Evolutionary conservation across 169 alveolate genomes (phyloP), one percentile per base, ranked within the genome.

Genomic region (Plasmodium ovale): DNA sequence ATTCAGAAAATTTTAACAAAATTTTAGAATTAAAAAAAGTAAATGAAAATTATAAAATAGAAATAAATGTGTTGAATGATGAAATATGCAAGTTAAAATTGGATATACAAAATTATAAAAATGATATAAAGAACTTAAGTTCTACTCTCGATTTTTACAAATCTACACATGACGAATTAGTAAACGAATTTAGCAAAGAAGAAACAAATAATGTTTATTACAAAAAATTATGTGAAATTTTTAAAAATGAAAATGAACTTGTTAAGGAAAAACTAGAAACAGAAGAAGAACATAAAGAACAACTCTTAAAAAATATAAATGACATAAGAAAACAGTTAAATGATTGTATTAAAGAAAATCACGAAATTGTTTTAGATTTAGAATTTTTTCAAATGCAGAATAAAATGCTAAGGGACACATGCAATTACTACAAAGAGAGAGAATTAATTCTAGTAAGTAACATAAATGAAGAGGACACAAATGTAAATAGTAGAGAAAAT

Each of bases 131-230:
- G 33, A 79, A 62, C 39, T 47, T 79, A 2, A 79, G 58, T 42
- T 65, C 89, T 10, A 79, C 84, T 39, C 74, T 79, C 3, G 89
- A 79, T 31, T 79, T 79, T 79, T 79, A 79, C 59, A 79, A 79
- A 79, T 79, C 89, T 19, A 79, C 82, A 33, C 89, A 79, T 56
- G 89, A 79, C 29, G 89, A 79, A 64, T 65, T 79, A 49, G 70
- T 79, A 27, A 79, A 79, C 16, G 89, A 79, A 79, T 79, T 64
- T 23, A 67, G 82, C 29, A 79, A 62, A 42, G 89, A 79, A 53
- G 89, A 79, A 79, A 64, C 60, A 25, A 64, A 68, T 64, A 79
- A 79, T 65, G 58, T 51, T 42, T 79, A 79, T 37, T 79, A 79
- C 39, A 65, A 59, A 27, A 65, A 79, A 27, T 9, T 79, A 14